These are phyloP conservation scores for Hortiboletus flavorubellus DNA, from an alignment of 768 basidiomycete species.

Conservation along the genomic window DNA sequence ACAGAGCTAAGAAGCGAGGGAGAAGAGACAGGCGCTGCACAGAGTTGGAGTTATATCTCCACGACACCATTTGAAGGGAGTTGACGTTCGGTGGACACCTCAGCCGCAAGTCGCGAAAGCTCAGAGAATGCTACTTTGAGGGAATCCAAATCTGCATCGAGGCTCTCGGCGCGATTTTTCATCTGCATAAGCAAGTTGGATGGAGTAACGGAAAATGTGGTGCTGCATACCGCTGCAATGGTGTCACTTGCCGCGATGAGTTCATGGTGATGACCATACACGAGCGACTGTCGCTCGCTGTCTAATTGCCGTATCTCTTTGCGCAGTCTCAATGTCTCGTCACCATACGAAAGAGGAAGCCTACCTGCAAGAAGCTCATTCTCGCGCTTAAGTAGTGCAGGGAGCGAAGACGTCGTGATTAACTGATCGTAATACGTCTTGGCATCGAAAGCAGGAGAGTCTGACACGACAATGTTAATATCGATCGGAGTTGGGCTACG, in stretches of 20 bases:
- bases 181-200: conserved; percentile 47
- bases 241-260: conserved; percentile 92
- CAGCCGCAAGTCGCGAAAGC: conserved; percentile 73
- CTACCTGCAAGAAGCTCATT: conserved; percentile 76
- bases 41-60: not conserved
- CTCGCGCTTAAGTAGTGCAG: conserved; percentile 70
- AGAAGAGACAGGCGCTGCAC: not conserved
- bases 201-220: not conserved
- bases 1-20: not conserved
- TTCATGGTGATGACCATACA: conserved; percentile 95
- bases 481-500: not conserved
- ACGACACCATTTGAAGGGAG: not conserved
- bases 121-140: conserved; percentile 81
- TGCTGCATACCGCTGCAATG: conserved; percentile 66
- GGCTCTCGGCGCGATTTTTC: conserved; percentile 81
- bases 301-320: conserved; percentile 86
- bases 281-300: conserved; percentile 83
- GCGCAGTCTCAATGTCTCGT: conserved; percentile 5
- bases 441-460: conserved; percentile 80
- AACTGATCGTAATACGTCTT: conserved; percentile 83
- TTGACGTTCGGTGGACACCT: conserved; percentile 52
- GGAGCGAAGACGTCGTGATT: conserved; percentile 76
- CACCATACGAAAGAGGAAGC: not conserved
- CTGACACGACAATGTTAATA: conserved; percentile 35
- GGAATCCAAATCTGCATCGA: conserved; percentile 81